Evolutionary conservation across 306 rosid genomes (phyloP), one percentile per base, ranked within the genome.

Genomic region (Boehmeria nivea): DNA sequence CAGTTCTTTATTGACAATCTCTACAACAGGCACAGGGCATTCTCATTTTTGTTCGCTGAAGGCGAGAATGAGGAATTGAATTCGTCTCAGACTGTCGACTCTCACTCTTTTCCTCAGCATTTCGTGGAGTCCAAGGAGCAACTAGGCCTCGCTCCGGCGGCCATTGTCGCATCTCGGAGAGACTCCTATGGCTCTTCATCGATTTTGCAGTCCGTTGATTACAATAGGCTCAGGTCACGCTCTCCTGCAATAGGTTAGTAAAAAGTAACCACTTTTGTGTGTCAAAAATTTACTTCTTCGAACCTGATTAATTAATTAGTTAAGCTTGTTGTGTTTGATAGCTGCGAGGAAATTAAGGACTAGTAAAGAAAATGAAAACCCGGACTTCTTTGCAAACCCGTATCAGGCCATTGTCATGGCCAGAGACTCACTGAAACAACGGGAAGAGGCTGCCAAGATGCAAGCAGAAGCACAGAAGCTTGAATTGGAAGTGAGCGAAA

Each of bases 81-180:
- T 79, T 78, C 83, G 57, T 76, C 87, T 28, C 96, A 85, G 70
- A 73, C 74, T 2, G 95, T 93, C 60, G 83, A 87, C 46, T 93
- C 96, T 20, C 99, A 87, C 63, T 85, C 90, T 36, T 93, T 93
- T 57, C 96, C 95, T 0, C 89, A 85, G 64, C 99, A 81, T 77
- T 93, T 81, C n/a, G 12, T 71, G 22, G 95, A 85, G 38, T 74
- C 77, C 14, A 87, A 81, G 69, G 82, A 87, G 57, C 67, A 78
- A 49, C 57, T 81, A 0, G 99, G 99, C 44, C 85, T 93, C 39
- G 94, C 99, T 73, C 90, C 99, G 0, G 99, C 99, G 12, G 96
- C 95, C 24, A 79, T 93, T 0, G 84, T 93, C 18, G 73, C 70
- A 65, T 78, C 84, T 44, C 74, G 81, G 51, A 79, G 76, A 73